Base-by-base conservation (phyloP, 106 monocot species). In the Apostasia shenzhenica region DNA sequence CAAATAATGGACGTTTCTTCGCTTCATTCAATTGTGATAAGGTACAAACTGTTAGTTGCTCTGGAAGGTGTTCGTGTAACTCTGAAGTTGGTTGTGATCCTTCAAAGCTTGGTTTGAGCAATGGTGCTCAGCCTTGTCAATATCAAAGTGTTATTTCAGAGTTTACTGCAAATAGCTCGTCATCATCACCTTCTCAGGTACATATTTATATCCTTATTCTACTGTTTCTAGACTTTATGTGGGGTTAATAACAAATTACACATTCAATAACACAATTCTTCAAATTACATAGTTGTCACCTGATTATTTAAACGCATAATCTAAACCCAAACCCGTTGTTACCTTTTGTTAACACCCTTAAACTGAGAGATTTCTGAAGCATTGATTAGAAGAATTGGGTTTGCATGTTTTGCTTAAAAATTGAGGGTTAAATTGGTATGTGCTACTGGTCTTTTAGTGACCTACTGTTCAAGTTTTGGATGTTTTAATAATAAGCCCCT, bases 21-120 rank as follows among this genome's bases (percentile, higher is more conserved):
- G 83, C 71, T 51, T 88, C 95, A 11, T 95, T 78, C 68, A 95
- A 82, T 58, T 88, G 86, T 55, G 91, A 95, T 68, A 83, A 78
- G 47, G 70, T 42, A 55, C 55, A 81, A 70, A 78, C 73, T n/a
- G 37, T 79, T 67, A 85, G 75, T 43, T 99, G 97, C 75, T 76
- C 82, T 39, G 97, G 97, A 60, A 84, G 82, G 72, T 99, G 97
- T 73, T 78, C 89, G 6, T 93, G 93, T 70, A 93, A 89, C 73
- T 88, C 94, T 14, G 91, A 91, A 54, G 79, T 82, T 14, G 77
- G 75, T 9, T 94, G 94, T 76, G 88, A 91, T 75, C 94, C 94
- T 73, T 79, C 88, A 61, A 88, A 85, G 71, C 77, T 94, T 48
- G 61, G 66, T 8, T 0, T 69, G 40, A 80, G 77, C 54, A 73